phyloP scores from a whole-genome alignment of 768 basidiomycete genomes.

The Psilocybe subaeruginosa region DNA sequence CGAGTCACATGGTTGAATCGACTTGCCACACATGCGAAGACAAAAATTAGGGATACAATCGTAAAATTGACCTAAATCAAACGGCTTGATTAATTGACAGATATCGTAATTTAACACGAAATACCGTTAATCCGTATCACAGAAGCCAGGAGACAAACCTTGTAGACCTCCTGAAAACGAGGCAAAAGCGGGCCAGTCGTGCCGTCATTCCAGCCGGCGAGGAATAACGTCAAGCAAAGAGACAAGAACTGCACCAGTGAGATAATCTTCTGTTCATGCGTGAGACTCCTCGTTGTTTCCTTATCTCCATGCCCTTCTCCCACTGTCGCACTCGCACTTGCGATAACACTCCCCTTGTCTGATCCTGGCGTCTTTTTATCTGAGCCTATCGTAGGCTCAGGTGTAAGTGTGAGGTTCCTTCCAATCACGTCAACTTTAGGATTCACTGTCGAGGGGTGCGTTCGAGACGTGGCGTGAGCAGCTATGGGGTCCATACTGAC shows the following conservation, averaged over 20 bases:
- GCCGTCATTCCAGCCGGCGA: conserved; percentile 81
- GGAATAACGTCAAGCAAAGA: conserved; percentile 58
- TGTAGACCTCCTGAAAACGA: conserved; percentile 61
- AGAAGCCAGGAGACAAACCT: conserved; percentile 32
- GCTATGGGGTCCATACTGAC: too few species aligned
- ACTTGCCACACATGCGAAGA: conserved; percentile 40
- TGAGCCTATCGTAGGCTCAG: background rate
- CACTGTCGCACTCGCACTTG: background rate
- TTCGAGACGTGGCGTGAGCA: too few species aligned
- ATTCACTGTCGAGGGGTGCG: background rate
- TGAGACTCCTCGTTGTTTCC: background rate
- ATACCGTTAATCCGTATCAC: background rate
- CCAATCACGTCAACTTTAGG: background rate
- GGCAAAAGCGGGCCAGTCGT: conserved; percentile 76
- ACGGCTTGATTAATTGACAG: background rate
- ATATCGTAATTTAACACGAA: background rate
- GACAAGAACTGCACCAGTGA: conserved; percentile 53
- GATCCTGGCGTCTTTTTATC: background rate
- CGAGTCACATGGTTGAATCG: background rate
- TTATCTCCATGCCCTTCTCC: background rate
- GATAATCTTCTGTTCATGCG: conserved; percentile 20
- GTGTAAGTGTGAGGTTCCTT: background rate
- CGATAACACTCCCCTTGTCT: background rate
- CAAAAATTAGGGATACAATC: conserved; percentile 65
- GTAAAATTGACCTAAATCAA: conserved; percentile 49